Evolutionary conservation across 345 rosid genomes (phyloP).

Genomic region (Hirschfeldia incana): DNA sequence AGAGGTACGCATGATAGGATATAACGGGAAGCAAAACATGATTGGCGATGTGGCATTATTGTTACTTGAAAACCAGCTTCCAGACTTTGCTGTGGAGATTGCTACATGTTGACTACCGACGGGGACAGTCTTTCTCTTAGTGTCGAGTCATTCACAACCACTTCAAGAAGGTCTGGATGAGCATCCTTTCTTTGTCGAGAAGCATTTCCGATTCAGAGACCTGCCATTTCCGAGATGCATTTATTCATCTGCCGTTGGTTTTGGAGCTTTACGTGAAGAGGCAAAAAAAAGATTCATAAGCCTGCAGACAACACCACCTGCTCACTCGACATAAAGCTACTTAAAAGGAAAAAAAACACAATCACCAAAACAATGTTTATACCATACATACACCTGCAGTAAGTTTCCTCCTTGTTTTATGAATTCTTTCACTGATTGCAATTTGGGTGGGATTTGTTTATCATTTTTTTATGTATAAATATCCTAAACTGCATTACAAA

Average conservation of each 20-base stretch:
- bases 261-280: neutral
- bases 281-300: neutral
- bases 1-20: conserved; percentile 28
- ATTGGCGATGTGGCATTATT: conserved; percentile 12
- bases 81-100: neutral
- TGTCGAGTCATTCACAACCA: neutral
- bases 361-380: no score
- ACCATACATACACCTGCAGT: no score
- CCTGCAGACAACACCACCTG: no score
- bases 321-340: no score
- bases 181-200: neutral
- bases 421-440: no score
- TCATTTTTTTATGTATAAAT: neutral
- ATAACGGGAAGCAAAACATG: conserved; percentile 39
- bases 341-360: no score
- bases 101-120: neutral
- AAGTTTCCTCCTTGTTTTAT: no score
- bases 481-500: neutral
- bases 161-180: neutral
- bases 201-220: neutral
- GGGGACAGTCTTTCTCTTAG: neutral
- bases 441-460: no score
- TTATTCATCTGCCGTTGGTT: neutral
- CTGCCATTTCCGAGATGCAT: neutral
- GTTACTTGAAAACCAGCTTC: neutral